Evolutionary conservation across 352 stramenopile genomes (phyloP).

Genomic region (Globisporangium solare): DNA sequence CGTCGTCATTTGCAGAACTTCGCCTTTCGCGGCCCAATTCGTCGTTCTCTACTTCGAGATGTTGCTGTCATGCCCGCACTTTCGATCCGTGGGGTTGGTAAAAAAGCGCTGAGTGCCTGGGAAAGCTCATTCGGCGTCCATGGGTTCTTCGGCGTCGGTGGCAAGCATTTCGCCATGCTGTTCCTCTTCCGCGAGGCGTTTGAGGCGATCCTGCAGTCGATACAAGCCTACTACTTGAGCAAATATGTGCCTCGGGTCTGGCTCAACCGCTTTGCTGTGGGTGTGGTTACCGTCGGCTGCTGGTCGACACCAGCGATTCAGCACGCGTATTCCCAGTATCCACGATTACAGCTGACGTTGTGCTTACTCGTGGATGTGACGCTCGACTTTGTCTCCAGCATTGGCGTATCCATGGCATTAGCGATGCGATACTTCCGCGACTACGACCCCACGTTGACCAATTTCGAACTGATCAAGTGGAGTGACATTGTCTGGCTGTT

Average conservation of each 20-base stretch:
- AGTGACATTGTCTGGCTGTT: not conserved
- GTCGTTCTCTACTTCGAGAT: not conserved
- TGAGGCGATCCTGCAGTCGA: not conserved
- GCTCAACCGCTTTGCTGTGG: not conserved
- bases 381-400: not conserved
- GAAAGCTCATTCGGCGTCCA: no score
- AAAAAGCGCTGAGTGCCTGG: no score
- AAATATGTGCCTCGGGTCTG: not conserved
- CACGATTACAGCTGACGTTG: not conserved
- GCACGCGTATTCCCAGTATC: not conserved
- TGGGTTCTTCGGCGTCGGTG: not conserved
- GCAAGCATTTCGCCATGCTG: conserved; percentile 2
- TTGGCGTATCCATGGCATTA: not conserved
- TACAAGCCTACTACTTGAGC: not conserved
- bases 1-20: not conserved
- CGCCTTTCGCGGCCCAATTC: not conserved
- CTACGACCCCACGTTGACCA: not conserved
- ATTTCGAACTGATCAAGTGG: not conserved
- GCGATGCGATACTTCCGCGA: not conserved
- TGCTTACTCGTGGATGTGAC: not conserved
- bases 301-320: not conserved
- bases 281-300: not conserved
- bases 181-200: not conserved
- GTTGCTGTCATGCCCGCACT: not conserved
- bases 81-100: not conserved